Evolutionary conservation across 208 protist species (phyloP).

Genomic region (Willaertia magna): DNA sequence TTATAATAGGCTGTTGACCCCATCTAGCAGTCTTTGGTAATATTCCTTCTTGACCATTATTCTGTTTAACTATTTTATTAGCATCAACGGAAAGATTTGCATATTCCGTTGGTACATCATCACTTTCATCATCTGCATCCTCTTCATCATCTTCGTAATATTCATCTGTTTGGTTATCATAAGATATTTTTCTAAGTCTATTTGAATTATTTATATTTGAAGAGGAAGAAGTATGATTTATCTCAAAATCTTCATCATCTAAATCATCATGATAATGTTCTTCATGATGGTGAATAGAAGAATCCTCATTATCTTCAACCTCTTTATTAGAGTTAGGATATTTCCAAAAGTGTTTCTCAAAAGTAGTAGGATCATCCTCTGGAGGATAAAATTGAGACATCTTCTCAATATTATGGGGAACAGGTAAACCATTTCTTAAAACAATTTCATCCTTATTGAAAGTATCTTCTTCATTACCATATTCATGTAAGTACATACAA

Average conservation of each 20-base stretch:
- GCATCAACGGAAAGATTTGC: neutral
- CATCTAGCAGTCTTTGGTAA: neutral
- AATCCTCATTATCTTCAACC: neutral
- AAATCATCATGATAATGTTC: neutral
- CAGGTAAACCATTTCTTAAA: slow-evolving; percentile 9
- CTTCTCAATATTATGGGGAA: neutral
- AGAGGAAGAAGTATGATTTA: neutral
- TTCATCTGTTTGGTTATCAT: neutral
- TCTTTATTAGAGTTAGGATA: neutral
- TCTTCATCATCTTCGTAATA: neutral
- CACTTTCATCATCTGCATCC: neutral
- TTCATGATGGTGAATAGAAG: neutral
- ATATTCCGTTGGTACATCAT: neutral
- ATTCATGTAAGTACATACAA: slow-evolving; percentile 74
- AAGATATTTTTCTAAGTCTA: neutral
- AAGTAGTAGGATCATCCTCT: neutral
- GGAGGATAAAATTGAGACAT: neutral
- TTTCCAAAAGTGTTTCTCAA: slow-evolving; percentile 6
- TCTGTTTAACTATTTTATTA: neutral
- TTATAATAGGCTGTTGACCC: neutral
- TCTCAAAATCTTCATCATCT: neutral
- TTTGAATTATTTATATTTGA: neutral
- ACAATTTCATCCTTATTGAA: slow-evolving; percentile 62
- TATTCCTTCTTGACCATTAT: neutral
- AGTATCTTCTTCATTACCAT: slow-evolving; percentile 26